Percentiles rank a stretch among this genome's conserved stretches.
These are phyloP conservation scores for Paxillus ammoniavirescens DNA, from an alignment of 768 basidiomycete genomes.

Conservation along the genomic window DNA sequence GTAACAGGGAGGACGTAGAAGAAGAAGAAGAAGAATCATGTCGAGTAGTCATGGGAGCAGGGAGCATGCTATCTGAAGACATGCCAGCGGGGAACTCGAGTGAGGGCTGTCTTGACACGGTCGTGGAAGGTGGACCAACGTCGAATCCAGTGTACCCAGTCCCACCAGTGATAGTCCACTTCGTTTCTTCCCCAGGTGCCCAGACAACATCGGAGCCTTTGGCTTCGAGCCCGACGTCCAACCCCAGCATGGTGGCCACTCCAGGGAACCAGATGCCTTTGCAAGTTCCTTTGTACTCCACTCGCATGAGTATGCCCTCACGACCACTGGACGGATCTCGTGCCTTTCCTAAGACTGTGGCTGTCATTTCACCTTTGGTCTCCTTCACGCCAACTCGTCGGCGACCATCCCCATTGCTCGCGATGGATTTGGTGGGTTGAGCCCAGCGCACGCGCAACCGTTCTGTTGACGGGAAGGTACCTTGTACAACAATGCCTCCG, in stretches of 20 bases:
- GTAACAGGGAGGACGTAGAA: constrained; percentile 65
- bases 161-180: constrained; percentile 65
- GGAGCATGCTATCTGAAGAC: constrained; percentile 17
- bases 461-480: constrained; percentile 76
- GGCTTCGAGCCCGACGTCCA: constrained; percentile 70
- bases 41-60: constrained; percentile 30
- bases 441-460: constrained; percentile 79
- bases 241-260: constrained; percentile 75
- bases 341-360: constrained; percentile 52
- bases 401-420: constrained; percentile 49
- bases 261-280: constrained; percentile 81
- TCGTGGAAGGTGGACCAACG: constrained; percentile 41
- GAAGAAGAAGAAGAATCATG: constrained; percentile 43
- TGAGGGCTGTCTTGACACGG: constrained; percentile 47
- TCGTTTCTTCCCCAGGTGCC: constrained; percentile 47
- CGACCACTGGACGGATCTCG: constrained; percentile 35
- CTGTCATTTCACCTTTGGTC: constrained; percentile 65
- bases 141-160: constrained; percentile 73
- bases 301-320: constrained; percentile 59
- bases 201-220: constrained; percentile 70
- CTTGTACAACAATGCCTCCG: constrained; percentile 68
- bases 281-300: constrained; percentile 73
- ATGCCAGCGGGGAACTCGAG: constrained; percentile 40
- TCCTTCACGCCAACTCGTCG: constrained; percentile 69
- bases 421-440: constrained; percentile 49